Evolutionary conservation across 495 filamentous ascomycete genomes (phyloP).

Genomic region (Talaromyces adpressus): DNA sequence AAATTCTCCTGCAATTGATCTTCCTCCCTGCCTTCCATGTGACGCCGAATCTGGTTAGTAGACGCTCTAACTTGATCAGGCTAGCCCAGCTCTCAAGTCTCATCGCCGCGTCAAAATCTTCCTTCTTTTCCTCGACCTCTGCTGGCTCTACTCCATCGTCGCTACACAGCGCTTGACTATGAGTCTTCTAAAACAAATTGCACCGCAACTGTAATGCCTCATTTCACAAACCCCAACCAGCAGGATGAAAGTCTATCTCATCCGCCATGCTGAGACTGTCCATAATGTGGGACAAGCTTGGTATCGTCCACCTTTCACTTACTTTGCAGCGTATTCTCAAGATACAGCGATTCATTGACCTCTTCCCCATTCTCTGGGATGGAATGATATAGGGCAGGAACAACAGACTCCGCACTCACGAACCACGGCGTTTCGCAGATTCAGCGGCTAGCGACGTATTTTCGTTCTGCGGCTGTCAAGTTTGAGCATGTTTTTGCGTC

Average conservation of each 20-base stretch:
- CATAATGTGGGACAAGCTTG: conserved; percentile 74
- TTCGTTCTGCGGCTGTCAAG: conserved; percentile 24
- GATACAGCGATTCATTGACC: neutral
- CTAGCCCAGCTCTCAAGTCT: neutral
- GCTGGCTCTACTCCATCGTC: neutral
- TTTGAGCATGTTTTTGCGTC: conserved; percentile 71
- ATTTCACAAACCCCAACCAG: neutral
- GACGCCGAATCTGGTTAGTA: neutral
- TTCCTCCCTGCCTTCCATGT: neutral
- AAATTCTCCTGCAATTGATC: neutral
- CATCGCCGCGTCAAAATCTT: neutral
- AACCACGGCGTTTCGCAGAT: conserved; percentile 76
- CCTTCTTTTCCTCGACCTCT: neutral
- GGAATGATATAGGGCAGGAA: conserved; percentile 55
- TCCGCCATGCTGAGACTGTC: conserved; percentile 83
- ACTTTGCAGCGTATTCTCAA: neutral
- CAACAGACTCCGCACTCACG: conserved; percentile 71
- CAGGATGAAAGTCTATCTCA: conserved; percentile 65
- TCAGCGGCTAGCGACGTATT: conserved; percentile 44
- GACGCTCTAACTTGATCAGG: neutral
- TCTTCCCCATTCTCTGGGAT: conserved; percentile 6
- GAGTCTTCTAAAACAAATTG: neutral
- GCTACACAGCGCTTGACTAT: neutral
- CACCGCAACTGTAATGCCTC: neutral
- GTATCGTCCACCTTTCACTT: conserved; percentile 31